A percentile compares a stretch with the other conserved stretches of the same genome.
phyloP scores from a whole-genome alignment of 1,284 basidiomycete species.

The Trichosporon coremiiforme region DNA sequence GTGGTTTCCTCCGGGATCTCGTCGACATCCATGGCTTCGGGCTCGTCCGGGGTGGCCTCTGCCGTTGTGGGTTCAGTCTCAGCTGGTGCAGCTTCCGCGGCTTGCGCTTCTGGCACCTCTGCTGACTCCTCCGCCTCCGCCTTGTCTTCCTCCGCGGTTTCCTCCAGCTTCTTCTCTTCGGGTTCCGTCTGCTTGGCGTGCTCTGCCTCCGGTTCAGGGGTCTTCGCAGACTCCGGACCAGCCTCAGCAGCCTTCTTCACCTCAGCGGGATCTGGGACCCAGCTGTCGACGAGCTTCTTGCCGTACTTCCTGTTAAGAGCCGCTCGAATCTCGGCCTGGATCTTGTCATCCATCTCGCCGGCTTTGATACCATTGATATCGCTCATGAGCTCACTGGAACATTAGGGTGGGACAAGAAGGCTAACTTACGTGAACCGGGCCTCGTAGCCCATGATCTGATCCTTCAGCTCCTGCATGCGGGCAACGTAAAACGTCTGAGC shows the following conservation, averaged over 20 bases:
- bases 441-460: slow-evolving; percentile 71
- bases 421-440: slow-evolving; percentile 69
- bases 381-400: slow-evolving; percentile 37
- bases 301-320: slow-evolving; percentile 48
- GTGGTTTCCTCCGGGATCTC: background rate
- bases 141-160: background rate
- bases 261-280: slow-evolving; percentile 44
- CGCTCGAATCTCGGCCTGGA: slow-evolving; percentile 58
- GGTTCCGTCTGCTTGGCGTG: background rate
- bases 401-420: slow-evolving; percentile 19
- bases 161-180: background rate
- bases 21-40: slow-evolving; percentile 22
- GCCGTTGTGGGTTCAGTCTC: background rate
- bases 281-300: slow-evolving; percentile 46
- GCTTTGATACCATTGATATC: slow-evolving; percentile 67
- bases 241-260: slow-evolving; percentile 38
- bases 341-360: slow-evolving; percentile 67
- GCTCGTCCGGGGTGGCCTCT: slow-evolving; percentile 13
- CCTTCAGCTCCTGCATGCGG: slow-evolving; percentile 70
- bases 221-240: slow-evolving; percentile 34
- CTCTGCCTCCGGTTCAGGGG: slow-evolving; percentile 18
- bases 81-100: background rate
- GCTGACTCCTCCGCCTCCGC: background rate
- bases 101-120: background rate
- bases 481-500: slow-evolving; percentile 71